Base-by-base conservation (phyloP, 441 rosid genomes). In the Gossypium gossypioides region DNA sequence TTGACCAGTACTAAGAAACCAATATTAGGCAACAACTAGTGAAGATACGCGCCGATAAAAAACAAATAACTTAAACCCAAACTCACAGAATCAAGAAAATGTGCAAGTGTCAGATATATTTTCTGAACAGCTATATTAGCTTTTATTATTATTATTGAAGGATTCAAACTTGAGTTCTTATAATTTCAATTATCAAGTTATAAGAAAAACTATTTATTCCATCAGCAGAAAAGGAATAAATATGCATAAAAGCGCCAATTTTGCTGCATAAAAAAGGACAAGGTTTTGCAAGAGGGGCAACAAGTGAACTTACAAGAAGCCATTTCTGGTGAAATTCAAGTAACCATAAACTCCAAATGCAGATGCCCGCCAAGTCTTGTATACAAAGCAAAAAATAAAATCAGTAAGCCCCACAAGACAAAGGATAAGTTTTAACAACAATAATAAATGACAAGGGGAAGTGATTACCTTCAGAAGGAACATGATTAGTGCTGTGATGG, bases 271-370 rank as follows among this genome's bases (percentile, higher is more conserved):
- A 25, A 25, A 25, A 25, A 25, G 48, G 5, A 7, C 18, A 61
- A 61, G 19, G 0, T 19, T 18, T 63, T 9, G 15, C 12, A 3
- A 21, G 16, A 40, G 2, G 21, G 25, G 34, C 22, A 51, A 68
- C 15, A 50, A 50, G 19, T 15, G 9, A 10, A 78, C 94, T 83
- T 82, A 89, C 98, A 84, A 12, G 90, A 88, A 89, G 66, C 83
- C 97, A 24, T 85, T 82, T 77, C 83, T 88, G 81, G 96, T 89
- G 87, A 91, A 93, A 72, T 93, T 91, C 69, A 86, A 75, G 74
- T 82, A 88, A 62, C 98, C 98, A 69, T 82, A 93, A 44, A 80
- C 75, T 22, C 94, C 94, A 76, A 93, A 91, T 71, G 91, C 88
- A 55, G 94, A 79, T 18, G 77, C 67, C 81, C 97, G 86, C 94